Base-by-base conservation (phyloP, 306 rosid species). In the Medicago arabica region DNA sequence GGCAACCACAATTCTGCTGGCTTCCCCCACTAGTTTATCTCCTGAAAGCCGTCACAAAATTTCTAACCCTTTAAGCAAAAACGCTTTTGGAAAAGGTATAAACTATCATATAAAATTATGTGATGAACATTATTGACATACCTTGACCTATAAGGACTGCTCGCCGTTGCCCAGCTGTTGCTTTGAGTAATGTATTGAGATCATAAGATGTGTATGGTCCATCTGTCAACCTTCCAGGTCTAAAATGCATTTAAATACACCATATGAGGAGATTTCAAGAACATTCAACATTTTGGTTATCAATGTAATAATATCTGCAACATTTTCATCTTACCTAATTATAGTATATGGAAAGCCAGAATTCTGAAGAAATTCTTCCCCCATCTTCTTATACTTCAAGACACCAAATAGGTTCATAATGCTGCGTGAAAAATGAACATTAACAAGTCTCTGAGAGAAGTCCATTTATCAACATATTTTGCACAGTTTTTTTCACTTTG, bases 121-220 rank as follows among this genome's bases (percentile, higher is more conserved):
- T 50, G 23, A 23, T 58, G 41, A 61, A 31, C 18, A 76, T 76
- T 54, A 38, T 38, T 14, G 49, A 36, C 34, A 63, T 85, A 92
- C 98, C 98, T 91, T 90, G 97, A 79, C 98, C 96, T 65, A 94
- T 34, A 72, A 91, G 86, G 43, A 94, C 98, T 43, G 97, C 97
- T 31, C 87, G 89, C 12, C 98, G 87, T 85, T 88, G 78, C 16
- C 98, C 98, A 17, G 97, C 96, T n/a, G 98, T 94, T 72, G 97
- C 95, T 87, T 92, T 79, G 77, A 92, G 95, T 72, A 94, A 77
- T 66, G 97, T 94, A 76, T 94, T 94, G 57, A 94, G 90, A 92
- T 94, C 98, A 81, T 94, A 94, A 1, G 97, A 91, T 62, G 98
- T 94, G 87, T 94, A 94, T 46, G 98, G 98, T 62, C 98, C 98